A percentile compares a stretch with the other conserved stretches of the same genome.
Conservation (phyloP, 1,139 yeast genomes). For the Yarrowia galli region DNA sequence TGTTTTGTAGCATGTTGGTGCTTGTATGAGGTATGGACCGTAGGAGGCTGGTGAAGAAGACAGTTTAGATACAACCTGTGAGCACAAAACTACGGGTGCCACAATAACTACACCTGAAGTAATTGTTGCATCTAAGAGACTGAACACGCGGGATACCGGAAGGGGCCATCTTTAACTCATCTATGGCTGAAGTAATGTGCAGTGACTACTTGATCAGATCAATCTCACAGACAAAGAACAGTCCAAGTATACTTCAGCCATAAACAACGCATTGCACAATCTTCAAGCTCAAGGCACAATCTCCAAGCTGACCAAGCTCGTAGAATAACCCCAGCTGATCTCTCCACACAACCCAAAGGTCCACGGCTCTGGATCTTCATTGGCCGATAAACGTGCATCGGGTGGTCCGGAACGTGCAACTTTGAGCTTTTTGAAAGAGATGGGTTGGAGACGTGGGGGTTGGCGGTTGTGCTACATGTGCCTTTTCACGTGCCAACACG, state of each 20-base stretch:
- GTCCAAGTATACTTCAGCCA: too few species aligned
- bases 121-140: too few species aligned
- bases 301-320: not conserved
- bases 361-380: constrained; percentile 13
- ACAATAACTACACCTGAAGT: too few species aligned
- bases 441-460: not conserved
- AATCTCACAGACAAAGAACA: too few species aligned
- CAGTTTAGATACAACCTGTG: too few species aligned
- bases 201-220: too few species aligned
- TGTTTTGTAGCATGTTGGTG: not conserved
- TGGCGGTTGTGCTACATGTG: not conserved
- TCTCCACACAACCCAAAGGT: constrained; percentile 13
- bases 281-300: not conserved
- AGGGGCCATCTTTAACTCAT: too few species aligned
- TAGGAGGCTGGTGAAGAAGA: not conserved
- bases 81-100: too few species aligned
- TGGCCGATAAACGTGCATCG: constrained; percentile 21
- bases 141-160: too few species aligned
- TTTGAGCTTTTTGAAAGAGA: not conserved
- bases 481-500: too few species aligned
- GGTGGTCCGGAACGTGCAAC: constrained; percentile 11
- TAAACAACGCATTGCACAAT: not conserved
- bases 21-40: not conserved
- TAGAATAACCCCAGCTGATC: not conserved
- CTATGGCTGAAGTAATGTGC: too few species aligned